phyloP scores from a whole-genome alignment of 176 grass and related monocot species.

The Stipa capillata region DNA sequence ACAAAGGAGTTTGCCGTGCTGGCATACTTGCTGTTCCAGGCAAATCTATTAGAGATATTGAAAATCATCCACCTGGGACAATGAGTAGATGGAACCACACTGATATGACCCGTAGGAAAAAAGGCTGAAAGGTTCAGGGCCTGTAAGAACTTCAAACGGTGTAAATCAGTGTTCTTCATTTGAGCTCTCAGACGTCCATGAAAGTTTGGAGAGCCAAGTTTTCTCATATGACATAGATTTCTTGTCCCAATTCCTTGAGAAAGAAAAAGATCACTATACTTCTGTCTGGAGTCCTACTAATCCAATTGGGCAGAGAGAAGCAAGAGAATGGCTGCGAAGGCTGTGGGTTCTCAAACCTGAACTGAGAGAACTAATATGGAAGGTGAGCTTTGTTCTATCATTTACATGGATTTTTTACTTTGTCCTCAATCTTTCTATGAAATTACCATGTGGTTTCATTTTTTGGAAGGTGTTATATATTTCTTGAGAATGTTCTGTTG shows the following conservation, averaged over 20 bases:
- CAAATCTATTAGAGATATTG: constrained; percentile 27
- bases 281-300: constrained; percentile 89
- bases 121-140: constrained; percentile 49
- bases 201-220: constrained; percentile 28
- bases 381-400: constrained; percentile 37
- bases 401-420: neutral
- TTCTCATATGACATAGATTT: constrained; percentile 89
- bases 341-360: constrained; percentile 85
- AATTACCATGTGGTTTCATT: neutral
- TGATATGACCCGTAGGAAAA: constrained; percentile 54
- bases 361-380: constrained; percentile 82
- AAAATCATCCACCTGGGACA: constrained; percentile 20
- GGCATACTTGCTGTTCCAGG: constrained; percentile 74
- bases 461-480: neutral
- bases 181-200: constrained; percentile 32
- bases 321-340: constrained; percentile 88
- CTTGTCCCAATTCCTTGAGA: constrained; percentile 78
- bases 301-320: constrained; percentile 85
- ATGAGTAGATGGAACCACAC: constrained; percentile 41
- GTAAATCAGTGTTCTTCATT: constrained; percentile 29
- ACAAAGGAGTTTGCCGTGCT: constrained; percentile 89
- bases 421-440: neutral
- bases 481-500: constrained; percentile 6
- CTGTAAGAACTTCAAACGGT: constrained; percentile 14
- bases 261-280: constrained; percentile 83